Evolutionary conservation across 192 early-diverging fungal genomes (phyloP).

Genomic region (Chytriomyces sp.): DNA sequence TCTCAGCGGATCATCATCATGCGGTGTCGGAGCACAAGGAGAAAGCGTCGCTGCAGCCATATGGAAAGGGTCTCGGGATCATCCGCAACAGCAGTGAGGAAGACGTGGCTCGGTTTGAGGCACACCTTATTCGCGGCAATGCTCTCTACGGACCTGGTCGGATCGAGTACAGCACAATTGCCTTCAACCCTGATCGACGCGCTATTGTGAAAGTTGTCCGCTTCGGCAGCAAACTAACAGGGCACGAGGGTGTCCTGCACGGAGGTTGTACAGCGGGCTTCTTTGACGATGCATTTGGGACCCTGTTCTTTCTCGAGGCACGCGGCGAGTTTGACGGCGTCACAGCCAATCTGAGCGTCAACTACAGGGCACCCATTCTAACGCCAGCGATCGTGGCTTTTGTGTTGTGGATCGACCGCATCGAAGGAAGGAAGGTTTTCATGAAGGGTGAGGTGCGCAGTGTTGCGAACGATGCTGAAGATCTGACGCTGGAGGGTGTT

Average conservation of each 20-base stretch:
- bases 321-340: constrained; percentile 14
- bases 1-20: too few relatives aligned
- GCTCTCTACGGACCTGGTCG: constrained; percentile 16
- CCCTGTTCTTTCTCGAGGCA: constrained; percentile 12
- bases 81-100: not conserved
- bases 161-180: constrained; percentile 30
- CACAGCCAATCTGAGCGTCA: constrained; percentile 35
- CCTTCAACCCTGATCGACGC: not conserved
- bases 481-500: not conserved
- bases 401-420: constrained; percentile 25
- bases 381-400: constrained; percentile 20
- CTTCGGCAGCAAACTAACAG: constrained; percentile 24
- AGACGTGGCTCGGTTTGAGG: not conserved
- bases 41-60: too few relatives aligned
- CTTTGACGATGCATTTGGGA: constrained; percentile 41
- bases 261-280: constrained; percentile 29
- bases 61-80: too few relatives aligned
- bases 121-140: not conserved
- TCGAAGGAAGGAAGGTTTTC: constrained; percentile 35
- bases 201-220: constrained; percentile 16
- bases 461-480: not conserved
- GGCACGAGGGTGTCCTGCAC: constrained; percentile 34
- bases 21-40: too few relatives aligned
- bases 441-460: constrained; percentile 18
- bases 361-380: constrained; percentile 32